A percentile compares a stretch with the other conserved stretches of the same genome.
Evolutionary conservation across 2,329 filamentous ascomycete genomes (phyloP).

Genomic region (Hymenotorrendiella dingleyae): DNA sequence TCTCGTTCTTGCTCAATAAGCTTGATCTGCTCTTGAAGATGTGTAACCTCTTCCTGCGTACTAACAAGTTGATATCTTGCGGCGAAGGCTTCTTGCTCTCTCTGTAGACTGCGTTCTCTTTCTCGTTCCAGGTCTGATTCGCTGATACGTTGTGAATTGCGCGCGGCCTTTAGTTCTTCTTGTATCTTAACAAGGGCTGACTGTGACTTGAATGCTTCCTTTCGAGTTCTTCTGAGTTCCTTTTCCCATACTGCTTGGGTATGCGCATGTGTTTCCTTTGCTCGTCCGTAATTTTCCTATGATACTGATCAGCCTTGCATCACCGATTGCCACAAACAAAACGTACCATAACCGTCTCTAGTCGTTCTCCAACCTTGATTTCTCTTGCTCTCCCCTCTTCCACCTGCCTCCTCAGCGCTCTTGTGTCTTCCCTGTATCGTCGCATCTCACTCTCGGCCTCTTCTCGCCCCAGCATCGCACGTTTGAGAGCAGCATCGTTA

Average conservation of each 20-base stretch:
- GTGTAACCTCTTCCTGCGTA: constrained; percentile 60
- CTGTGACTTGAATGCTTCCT: constrained; percentile 71
- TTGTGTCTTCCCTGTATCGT: constrained; percentile 55
- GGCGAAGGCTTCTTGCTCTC: constrained; percentile 65
- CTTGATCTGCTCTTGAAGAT: constrained; percentile 56
- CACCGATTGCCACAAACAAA: constrained; percentile 27
- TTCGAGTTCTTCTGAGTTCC: constrained; percentile 62
- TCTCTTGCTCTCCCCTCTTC: constrained; percentile 64
- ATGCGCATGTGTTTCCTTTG: constrained; percentile 63
- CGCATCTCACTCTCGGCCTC: constrained; percentile 66
- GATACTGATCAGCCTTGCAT: constrained; percentile 10
- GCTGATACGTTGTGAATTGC: constrained; percentile 43
- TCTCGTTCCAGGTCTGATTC: constrained; percentile 58
- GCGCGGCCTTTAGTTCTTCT: constrained; percentile 62
- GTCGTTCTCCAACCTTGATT: constrained; percentile 57
- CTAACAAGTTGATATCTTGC: constrained; percentile 60
- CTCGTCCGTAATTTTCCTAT: constrained; percentile 63
- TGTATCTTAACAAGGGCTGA: constrained; percentile 65
- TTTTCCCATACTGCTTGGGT: constrained; percentile 67
- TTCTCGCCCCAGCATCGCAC: constrained; percentile 62
- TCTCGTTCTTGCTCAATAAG: constrained; percentile 69
- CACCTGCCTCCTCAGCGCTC: constrained; percentile 48
- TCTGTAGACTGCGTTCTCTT: constrained; percentile 52
- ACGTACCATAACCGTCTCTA: constrained; percentile 65
- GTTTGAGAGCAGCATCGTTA: constrained; percentile 59